Evolutionary conservation across 495 filamentous ascomycete species (phyloP), one percentile per base, ranked within the genome.

Genomic region (Neurospora hispaniola): DNA sequence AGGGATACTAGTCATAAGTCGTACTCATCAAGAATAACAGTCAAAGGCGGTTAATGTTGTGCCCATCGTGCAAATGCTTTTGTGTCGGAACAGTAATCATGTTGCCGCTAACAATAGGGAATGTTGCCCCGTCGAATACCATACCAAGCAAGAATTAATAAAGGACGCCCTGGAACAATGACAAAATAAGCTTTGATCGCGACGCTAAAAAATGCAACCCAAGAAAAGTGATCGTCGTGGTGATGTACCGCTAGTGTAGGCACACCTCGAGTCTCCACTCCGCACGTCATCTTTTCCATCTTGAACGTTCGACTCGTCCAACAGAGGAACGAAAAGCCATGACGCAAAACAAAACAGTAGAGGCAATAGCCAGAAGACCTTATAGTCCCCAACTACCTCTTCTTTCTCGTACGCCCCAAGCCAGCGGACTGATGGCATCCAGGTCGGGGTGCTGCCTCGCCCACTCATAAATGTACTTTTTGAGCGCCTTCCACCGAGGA

Each of bases 351-450:
- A 14, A 31, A 18, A 18, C 11, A 14, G 27, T 35, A 35, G 27
- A 8, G 14, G 54, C 3, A 62, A 35, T 31, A 9, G 54, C 11
- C 12, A 42, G 39, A 14, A 14, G 39, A 31, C n/a, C 40, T 75
- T 41, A 96, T 74, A 92, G 83, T n/a, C 90, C 93, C 93, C 93
- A 97, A 78, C 92, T 95, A 69, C 93, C 93, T 78, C 88, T 87
- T 72, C 93, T 82, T 71, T 90, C 92, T 68, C 87, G 83, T 35
- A 92, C 87, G 10, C 93, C 93, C 90, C 91, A 93, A 11, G 87
- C 87, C 66, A 88, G 86, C 23, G 87, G 84, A 70, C 82, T 86
- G 71, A 88, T 83, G 10, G 80, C 84, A 71, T 84, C 82, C 79
- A 92, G 88, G 41, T 83, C 82, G 3, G 91, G 91, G 75, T 93